Conservation (phyloP, 208 protist genomes). For the Wallacemonas sp. region DNA sequence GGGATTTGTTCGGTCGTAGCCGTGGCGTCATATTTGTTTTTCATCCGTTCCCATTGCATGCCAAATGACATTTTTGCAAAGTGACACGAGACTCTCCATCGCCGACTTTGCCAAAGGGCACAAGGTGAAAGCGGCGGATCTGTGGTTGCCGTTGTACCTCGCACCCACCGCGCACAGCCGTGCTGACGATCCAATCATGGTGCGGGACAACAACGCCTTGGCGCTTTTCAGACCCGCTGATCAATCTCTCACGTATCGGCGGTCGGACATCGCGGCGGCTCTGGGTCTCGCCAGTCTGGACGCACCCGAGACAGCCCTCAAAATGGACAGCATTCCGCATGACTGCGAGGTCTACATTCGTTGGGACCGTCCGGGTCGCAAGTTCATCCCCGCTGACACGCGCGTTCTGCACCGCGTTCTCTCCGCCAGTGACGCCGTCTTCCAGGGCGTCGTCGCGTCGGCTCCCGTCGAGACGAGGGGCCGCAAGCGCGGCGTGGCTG, state of each 20-base stretch:
- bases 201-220: constrained; percentile 39
- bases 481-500: constrained; percentile 1
- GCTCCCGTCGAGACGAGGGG: neutral
- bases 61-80: constrained; percentile 5
- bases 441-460: constrained; percentile 33
- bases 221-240: constrained; percentile 32
- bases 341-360: constrained; percentile 59
- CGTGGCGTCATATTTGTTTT: too few relatives aligned
- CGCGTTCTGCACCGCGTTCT: constrained; percentile 48
- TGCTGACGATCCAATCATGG: constrained; percentile 22
- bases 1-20: too few relatives aligned
- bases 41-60: too few relatives aligned
- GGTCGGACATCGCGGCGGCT: constrained; percentile 30
- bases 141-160: constrained; percentile 60
- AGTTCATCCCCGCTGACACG: constrained; percentile 30
- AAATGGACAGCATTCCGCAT: constrained; percentile 20
- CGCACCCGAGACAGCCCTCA: constrained; percentile 22
- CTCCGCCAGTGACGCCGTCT: constrained; percentile 24
- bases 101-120: constrained; percentile 20
- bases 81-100: neutral
- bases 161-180: constrained; percentile 11
- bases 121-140: constrained; percentile 26
- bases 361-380: constrained; percentile 37
- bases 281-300: constrained; percentile 28
- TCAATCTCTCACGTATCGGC: constrained; percentile 18